phyloP scores from a whole-genome alignment of 345 rosid genomes.

The Populus pruinosa region DNA sequence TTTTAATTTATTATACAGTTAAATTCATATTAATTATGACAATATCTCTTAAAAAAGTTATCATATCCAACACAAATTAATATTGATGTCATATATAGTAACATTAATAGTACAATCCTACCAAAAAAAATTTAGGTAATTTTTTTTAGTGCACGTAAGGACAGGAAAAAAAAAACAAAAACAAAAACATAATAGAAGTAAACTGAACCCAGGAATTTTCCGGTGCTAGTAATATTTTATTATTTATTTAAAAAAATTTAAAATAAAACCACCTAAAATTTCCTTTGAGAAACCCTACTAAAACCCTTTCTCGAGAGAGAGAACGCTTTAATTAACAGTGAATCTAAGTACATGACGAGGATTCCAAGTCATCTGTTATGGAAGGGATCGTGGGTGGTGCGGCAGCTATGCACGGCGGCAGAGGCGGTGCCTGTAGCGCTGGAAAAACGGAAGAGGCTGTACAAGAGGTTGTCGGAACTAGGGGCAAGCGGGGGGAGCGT shows the following conservation, averaged over 20 bases:
- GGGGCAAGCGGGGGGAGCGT: slow-evolving; percentile 48
- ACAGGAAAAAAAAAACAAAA: too few species aligned
- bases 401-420: slow-evolving; percentile 30
- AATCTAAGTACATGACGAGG: slow-evolving; percentile 12
- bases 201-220: too few species aligned
- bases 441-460: slow-evolving; percentile 21
- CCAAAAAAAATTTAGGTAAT: neutral
- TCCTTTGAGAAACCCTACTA: neutral
- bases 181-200: too few species aligned
- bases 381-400: slow-evolving; percentile 17
- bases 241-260: too few species aligned
- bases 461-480: slow-evolving; percentile 50
- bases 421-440: slow-evolving; percentile 16
- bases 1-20: too few species aligned
- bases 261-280: neutral
- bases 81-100: too few species aligned
- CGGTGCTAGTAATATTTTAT: too few species aligned
- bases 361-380: slow-evolving; percentile 21
- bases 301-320: neutral
- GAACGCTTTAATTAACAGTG: neutral
- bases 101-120: too few species aligned
- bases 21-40: too few species aligned
- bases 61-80: too few species aligned
- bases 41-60: too few species aligned
- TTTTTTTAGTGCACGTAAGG: neutral